Evolutionary conservation across 23 red algal species (phyloP).

Genomic region (Agarophyton chilense): DNA sequence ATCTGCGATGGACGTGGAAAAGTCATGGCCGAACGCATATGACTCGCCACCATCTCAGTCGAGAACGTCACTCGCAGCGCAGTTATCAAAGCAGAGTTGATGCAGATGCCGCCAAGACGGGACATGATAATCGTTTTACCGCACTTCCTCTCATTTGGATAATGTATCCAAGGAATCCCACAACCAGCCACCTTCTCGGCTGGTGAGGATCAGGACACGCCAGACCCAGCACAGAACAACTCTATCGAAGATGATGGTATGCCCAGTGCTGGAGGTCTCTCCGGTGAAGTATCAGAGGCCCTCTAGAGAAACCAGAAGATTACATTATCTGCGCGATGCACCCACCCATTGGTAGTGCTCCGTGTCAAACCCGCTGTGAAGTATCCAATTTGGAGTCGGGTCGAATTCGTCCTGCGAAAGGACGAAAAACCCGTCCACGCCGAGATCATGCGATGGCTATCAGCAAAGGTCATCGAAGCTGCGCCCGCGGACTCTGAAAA

Average conservation of each 20-base stretch:
- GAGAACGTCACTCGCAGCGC: background rate
- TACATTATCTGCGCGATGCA: slow-evolving; percentile 16
- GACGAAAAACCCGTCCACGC: background rate
- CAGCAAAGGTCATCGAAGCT: slow-evolving; percentile 4
- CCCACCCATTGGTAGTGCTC: slow-evolving; percentile 2
- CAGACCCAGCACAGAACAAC: background rate
- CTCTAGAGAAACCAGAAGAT: background rate
- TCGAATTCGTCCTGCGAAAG: slow-evolving; percentile 9
- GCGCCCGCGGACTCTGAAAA: background rate
- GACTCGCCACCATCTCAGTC: background rate
- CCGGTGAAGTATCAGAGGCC: background rate
- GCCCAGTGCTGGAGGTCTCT: too few relatives aligned
- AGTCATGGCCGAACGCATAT: background rate
- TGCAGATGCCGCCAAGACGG: slow-evolving; percentile 1
- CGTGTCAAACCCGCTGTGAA: background rate
- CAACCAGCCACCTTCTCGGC: background rate
- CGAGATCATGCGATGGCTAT: background rate
- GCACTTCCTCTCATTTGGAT: slow-evolving; percentile 15
- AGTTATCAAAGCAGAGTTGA: background rate
- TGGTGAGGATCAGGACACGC: background rate
- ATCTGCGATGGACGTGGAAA: slow-evolving; percentile 4
- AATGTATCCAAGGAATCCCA: background rate
- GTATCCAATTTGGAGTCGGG: background rate
- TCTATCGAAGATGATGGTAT: background rate
- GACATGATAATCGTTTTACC: slow-evolving; percentile 22